A percentile compares a stretch with the other conserved stretches of the same genome.
These are phyloP conservation scores for Panaeolus papilionaceus DNA, from an alignment of 768 basidiomycete species.

Conservation along the genomic window DNA sequence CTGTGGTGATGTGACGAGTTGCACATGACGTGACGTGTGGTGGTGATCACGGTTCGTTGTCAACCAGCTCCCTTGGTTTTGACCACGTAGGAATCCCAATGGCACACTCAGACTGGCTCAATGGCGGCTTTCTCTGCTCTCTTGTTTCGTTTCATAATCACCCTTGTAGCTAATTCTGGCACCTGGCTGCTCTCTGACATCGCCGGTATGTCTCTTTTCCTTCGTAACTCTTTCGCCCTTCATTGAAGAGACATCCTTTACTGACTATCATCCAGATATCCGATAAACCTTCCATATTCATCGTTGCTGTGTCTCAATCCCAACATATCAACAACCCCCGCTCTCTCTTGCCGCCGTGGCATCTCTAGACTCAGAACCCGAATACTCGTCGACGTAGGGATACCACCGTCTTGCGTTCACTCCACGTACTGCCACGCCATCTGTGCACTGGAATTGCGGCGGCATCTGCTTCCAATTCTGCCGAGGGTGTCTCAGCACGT, in stretches of 20 bases:
- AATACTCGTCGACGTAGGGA: conserved; percentile 17
- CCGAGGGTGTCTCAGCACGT: conserved; percentile 20
- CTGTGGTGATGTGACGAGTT: too few relatives aligned
- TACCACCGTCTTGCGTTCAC: conserved; percentile 3
- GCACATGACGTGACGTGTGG: background rate
- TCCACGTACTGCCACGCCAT: background rate
- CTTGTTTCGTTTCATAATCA: too few relatives aligned
- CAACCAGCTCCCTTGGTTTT: background rate
- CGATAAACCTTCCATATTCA: background rate
- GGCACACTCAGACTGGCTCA: too few relatives aligned
- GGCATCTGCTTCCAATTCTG: conserved; percentile 33
- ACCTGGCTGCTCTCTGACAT: background rate
- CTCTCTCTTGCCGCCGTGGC: conserved; percentile 5
- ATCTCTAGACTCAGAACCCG: background rate
- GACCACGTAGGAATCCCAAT: background rate
- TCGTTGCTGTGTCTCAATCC: too few relatives aligned
- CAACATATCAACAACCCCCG: background rate
- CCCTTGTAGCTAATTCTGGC: background rate
- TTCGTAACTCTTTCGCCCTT: background rate
- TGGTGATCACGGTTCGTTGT: background rate
- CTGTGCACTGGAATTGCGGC: conserved; percentile 7
- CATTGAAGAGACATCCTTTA: too few relatives aligned
- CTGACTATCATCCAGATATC: background rate
- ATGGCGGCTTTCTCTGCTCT: background rate
- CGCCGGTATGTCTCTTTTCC: background rate